Conservation (phyloP, 2,329 filamentous ascomycete genomes). For the Stagonosporopsis cucurbitacearum region DNA sequence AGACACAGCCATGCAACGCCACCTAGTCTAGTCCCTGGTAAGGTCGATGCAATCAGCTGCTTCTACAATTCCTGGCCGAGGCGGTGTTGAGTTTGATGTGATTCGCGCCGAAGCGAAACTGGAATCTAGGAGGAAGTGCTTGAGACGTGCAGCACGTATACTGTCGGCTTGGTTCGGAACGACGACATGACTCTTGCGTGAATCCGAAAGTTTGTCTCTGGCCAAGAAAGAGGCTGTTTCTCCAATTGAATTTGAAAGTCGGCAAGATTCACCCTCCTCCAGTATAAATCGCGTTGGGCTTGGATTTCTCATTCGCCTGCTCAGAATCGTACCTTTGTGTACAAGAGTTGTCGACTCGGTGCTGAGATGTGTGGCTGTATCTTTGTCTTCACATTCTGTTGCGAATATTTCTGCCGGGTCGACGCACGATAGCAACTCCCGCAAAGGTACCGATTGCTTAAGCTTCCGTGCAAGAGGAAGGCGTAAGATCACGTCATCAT, state of each 20-base stretch:
- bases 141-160: constrained; percentile 11
- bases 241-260: neutral
- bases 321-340: neutral
- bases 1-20: neutral
- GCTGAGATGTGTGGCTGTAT: neutral
- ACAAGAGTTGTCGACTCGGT: neutral
- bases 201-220: too few relatives aligned
- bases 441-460: neutral
- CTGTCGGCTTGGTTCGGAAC: neutral
- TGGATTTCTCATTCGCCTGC: neutral
- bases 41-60: constrained; percentile 9
- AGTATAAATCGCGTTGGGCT: neutral
- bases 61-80: neutral
- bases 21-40: neutral
- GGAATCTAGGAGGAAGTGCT: constrained; percentile 3
- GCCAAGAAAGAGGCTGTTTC: neutral
- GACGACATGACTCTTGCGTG: neutral
- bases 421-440: neutral
- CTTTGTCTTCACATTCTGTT: neutral
- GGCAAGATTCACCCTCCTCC: neutral
- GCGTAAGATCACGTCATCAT: neutral
- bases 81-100: neutral
- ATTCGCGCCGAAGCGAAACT: neutral
- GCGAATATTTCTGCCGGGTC: neutral
- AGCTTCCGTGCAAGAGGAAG: neutral